phyloP scores from a whole-genome alignment of 805 yeast genomes.

The Wickerhamiella azymoides region DNA sequence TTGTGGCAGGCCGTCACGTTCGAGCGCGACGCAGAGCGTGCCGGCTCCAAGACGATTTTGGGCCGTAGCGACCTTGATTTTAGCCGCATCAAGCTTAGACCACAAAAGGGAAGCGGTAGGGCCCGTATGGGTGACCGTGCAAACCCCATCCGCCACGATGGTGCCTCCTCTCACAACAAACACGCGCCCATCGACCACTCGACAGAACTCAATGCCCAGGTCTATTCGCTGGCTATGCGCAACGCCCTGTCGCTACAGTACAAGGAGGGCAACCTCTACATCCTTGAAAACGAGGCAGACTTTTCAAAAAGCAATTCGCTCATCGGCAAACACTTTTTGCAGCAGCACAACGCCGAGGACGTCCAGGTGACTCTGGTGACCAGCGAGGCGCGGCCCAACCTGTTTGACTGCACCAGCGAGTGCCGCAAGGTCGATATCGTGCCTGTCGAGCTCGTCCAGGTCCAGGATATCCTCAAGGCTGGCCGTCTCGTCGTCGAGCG shows the following conservation, averaged over 20 bases:
- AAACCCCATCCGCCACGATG: slow-evolving; percentile 81
- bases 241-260: slow-evolving; percentile 74
- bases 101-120: slow-evolving; percentile 88
- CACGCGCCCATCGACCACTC: slow-evolving; percentile 83
- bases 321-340: slow-evolving; percentile 38
- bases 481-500: slow-evolving; percentile 60
- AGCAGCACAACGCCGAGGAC: slow-evolving; percentile 27
- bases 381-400: slow-evolving; percentile 43
- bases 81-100: slow-evolving; percentile 65
- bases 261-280: slow-evolving; percentile 53
- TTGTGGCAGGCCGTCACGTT: slow-evolving; percentile 88
- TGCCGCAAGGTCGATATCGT: slow-evolving; percentile 48
- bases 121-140: slow-evolving; percentile 96
- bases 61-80: slow-evolving; percentile 79
- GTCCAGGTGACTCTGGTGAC: slow-evolving; percentile 48
- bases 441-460: slow-evolving; percentile 65
- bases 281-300: slow-evolving; percentile 45
- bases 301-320: slow-evolving; percentile 25
- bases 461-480: slow-evolving; percentile 72
- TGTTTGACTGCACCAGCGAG: slow-evolving; percentile 42
- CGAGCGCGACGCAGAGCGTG: slow-evolving; percentile 82
- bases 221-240: slow-evolving; percentile 63
- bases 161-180: slow-evolving; percentile 80
- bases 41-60: slow-evolving; percentile 76
- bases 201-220: slow-evolving; percentile 57